Evolutionary conservation across 495 filamentous ascomycete genomes (phyloP).

Genomic region (Xylaria bambusicola): DNA sequence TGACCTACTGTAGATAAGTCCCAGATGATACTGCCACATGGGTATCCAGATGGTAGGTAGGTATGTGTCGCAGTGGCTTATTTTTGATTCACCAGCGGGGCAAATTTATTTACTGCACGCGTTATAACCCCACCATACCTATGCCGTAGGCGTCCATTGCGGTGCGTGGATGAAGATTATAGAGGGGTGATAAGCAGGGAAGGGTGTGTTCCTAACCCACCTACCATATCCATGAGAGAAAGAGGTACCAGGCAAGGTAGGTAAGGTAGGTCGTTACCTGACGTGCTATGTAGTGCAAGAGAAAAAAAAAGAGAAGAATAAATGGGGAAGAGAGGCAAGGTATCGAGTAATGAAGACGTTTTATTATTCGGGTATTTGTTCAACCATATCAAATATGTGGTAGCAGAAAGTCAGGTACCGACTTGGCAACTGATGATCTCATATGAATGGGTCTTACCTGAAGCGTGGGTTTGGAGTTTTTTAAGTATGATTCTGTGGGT

Average conservation of each 20-base stretch:
- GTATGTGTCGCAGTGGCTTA: no score
- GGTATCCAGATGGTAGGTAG: no score
- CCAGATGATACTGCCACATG: no score
- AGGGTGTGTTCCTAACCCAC: not conserved
- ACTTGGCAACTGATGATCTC: constrained; percentile 5
- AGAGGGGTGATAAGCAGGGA: constrained; percentile 18
- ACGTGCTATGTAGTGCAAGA: not conserved
- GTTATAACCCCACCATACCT: constrained; percentile 16
- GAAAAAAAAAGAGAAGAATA: not conserved
- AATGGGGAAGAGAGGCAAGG: no score
- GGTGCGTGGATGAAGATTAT: no score
- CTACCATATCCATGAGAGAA: no score
- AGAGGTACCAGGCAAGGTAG: no score
- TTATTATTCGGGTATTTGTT: no score
- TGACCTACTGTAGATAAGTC: no score
- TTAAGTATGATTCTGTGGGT: not conserved
- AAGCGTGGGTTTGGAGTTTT: not conserved
- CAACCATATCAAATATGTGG: no score
- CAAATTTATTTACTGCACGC: constrained; percentile 2
- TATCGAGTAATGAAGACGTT: not conserved
- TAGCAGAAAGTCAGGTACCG: not conserved
- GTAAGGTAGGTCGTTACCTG: no score
- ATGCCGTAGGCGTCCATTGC: no score
- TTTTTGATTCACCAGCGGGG: not conserved
- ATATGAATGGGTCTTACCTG: constrained; percentile 6